Evolutionary conservation across 2,329 filamentous ascomycete genomes (phyloP).

Genomic region (Colletotrichum theobromicola): DNA sequence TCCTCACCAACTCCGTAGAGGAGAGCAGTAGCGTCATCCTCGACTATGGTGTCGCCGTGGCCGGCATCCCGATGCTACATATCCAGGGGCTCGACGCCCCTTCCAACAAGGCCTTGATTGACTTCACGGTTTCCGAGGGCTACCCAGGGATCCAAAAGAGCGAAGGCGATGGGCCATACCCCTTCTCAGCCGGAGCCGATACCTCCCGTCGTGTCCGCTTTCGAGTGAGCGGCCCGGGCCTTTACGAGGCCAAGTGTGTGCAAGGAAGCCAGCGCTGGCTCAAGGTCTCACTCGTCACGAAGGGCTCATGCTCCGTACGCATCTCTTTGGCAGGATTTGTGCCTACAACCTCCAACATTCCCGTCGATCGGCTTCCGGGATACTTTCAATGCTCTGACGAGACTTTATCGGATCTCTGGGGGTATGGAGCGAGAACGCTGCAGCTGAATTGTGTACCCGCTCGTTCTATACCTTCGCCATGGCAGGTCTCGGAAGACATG

Average conservation of each 20-base stretch:
- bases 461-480: background rate
- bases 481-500: background rate
- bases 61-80: background rate
- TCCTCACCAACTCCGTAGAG: background rate
- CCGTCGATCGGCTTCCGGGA: background rate
- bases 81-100: background rate
- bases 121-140: background rate
- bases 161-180: background rate
- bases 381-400: background rate
- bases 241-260: background rate
- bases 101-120: background rate
- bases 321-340: background rate
- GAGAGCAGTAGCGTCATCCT: background rate
- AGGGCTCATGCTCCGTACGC: background rate
- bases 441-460: background rate
- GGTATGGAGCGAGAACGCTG: background rate
- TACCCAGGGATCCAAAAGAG: background rate
- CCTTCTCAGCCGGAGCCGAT: background rate
- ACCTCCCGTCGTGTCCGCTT: background rate
- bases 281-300: background rate
- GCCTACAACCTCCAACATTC: background rate
- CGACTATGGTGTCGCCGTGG: background rate
- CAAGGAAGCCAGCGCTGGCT: background rate
- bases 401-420: background rate
- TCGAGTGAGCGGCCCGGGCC: background rate